Conservation (phyloP, 225 moss, liverwort and hornwort species). For the Anthoceros angustus region DNA sequence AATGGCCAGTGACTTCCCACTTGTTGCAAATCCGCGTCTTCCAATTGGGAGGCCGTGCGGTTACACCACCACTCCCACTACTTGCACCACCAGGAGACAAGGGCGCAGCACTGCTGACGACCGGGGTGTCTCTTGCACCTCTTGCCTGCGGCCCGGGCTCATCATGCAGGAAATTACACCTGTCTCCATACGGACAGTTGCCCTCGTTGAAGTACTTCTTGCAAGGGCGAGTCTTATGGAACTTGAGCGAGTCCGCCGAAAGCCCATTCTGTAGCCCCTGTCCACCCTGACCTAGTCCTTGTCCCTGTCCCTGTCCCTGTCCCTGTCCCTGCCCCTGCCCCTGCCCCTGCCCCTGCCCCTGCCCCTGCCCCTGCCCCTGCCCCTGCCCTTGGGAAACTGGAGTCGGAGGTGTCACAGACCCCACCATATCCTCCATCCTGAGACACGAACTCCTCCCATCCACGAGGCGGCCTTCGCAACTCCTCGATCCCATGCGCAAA, state of each 20-base stretch:
- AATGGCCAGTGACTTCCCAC: conserved; percentile 95
- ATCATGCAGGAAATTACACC: conserved; percentile 90
- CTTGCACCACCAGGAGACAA: conserved; percentile 1
- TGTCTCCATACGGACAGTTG: conserved; percentile 84
- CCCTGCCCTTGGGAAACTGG: conserved; percentile 7
- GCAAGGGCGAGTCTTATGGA: conserved; percentile 92
- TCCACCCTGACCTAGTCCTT: conserved; percentile 10
- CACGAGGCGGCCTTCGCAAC: conserved; percentile 24
- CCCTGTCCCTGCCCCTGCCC: conserved; percentile 12
- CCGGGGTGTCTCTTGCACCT: conserved; percentile 31
- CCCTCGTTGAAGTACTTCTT: conserved; percentile 86
- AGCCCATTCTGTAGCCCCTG: conserved; percentile 19
- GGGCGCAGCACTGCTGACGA: conserved; percentile 18
- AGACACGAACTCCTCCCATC: conserved; percentile 69
- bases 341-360: conserved; percentile 7
- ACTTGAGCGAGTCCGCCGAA: conserved; percentile 63
- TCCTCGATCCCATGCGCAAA: conserved; percentile 99
- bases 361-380: conserved; percentile 6
- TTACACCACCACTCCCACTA: conserved; percentile 11
- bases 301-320: no score
- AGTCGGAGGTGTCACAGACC: conserved; percentile 2
- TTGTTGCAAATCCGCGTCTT: conserved; percentile 95
- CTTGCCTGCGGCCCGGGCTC: conserved; percentile 43
- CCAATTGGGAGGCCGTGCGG: conserved; percentile 79
- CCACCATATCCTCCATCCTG: conserved; percentile 27